Evolutionary conservation across 2,329 filamentous ascomycete genomes (phyloP).

Genomic region (Aspergillus novofumigatus): DNA sequence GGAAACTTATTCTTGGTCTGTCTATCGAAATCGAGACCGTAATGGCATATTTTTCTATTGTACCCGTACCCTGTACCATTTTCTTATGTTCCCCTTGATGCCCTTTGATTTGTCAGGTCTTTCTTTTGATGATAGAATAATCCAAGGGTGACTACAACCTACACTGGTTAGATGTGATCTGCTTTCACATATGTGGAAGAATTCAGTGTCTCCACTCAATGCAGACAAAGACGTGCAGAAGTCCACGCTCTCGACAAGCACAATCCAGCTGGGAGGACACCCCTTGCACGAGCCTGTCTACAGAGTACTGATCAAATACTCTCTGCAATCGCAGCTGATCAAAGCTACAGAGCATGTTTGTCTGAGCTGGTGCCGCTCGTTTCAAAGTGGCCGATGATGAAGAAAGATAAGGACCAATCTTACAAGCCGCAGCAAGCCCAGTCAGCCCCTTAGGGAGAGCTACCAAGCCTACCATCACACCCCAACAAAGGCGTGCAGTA

Average conservation of each 20-base stretch:
- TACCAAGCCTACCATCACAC: background rate
- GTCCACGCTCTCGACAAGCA: conserved; percentile 33
- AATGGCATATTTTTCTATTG: background rate
- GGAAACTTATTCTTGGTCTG: too few relatives aligned
- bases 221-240: conserved; percentile 28
- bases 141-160: conserved; percentile 7
- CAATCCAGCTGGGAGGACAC: conserved; percentile 14
- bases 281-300: conserved; percentile 13
- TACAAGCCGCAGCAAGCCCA: background rate
- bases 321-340: background rate
- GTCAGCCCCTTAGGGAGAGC: background rate
- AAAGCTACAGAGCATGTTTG: background rate
- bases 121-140: background rate
- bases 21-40: background rate
- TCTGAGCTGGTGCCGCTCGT: background rate
- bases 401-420: background rate
- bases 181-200: conserved; percentile 30
- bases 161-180: conserved; percentile 26
- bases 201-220: conserved; percentile 25
- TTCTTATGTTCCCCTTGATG: background rate
- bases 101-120: background rate
- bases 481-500: background rate
- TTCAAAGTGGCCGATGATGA: background rate
- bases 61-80: background rate
- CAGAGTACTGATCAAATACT: background rate